Conservation (phyloP, 2,329 filamentous ascomycete species). For the Beauveria australis region DNA sequence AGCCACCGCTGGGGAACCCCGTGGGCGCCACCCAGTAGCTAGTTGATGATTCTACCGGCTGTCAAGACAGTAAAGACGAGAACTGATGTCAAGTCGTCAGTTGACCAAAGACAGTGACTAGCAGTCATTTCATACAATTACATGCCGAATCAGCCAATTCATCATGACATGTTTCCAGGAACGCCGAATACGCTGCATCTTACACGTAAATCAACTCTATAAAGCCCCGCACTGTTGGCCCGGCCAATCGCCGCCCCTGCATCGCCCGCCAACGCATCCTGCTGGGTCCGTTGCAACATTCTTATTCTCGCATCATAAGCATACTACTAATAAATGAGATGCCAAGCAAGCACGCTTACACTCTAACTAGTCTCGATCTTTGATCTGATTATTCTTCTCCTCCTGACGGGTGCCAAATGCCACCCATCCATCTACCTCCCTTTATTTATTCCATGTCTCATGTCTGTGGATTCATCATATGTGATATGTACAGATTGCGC, state of each 20-base stretch:
- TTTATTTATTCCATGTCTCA: conserved; percentile 2
- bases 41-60: not conserved
- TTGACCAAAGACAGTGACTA: no score
- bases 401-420: not conserved
- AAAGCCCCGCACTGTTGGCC: not conserved
- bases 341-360: conserved; percentile 7
- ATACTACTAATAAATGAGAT: conserved; percentile 9
- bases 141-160: no score
- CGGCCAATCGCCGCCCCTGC: not conserved
- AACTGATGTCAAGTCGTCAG: no score
- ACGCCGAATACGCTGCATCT: not conserved
- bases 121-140: no score
- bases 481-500: not conserved
- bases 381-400: not conserved
- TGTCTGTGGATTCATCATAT: not conserved
- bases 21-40: not conserved
- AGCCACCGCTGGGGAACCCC: conserved; percentile 9
- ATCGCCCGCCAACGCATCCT: not conserved
- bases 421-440: not conserved
- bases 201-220: not conserved
- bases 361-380: not conserved
- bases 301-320: conserved; percentile 9
- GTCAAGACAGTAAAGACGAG: not conserved
- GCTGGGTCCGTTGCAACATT: conserved; percentile 8
- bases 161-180: no score